Evolutionary conservation across 1,139 yeast genomes (phyloP), one percentile per base, ranked within the genome.

Genomic region (Hanseniaspora gamundiae): DNA sequence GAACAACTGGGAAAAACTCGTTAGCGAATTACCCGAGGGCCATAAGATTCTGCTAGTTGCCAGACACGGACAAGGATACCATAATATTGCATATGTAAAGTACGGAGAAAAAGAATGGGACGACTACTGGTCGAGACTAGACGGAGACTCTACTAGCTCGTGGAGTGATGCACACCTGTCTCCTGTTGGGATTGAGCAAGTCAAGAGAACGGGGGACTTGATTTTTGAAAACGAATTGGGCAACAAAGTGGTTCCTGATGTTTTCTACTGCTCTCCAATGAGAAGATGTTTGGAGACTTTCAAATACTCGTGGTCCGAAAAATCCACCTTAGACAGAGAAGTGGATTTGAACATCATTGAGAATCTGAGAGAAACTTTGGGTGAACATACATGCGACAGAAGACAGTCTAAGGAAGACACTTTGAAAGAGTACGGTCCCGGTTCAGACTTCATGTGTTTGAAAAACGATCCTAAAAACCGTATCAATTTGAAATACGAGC

Each of bases 61-160:
- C 1, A 68, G 94, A 47, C 93, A 83, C 54, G 93, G 93, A 7
- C 83, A 82, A 60, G 93, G 93, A 0, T 75, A 67, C 60, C 91
- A 82, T 55, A 83, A 83, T 52, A 64, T 71, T 20, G 84, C 80
- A 2, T 73, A 74, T 40, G 65, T 64, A 24, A 70, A 71, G 48
- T 79, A 78, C 56, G 81, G 86, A 13, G 59, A 67, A 33, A 61
- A 68, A 13, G 73, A 60, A 20, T 81, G 88, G 88, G 69, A 73
- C 52, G 59, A 56, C 1, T 70, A 77, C 49, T 80, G 82, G 80
- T 67, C 81, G 20, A 67, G 65, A 47, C 50, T 72, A 39, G 70
- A 54, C n/a, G 62, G 62, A 10, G 61, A 58, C 40, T 57, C 57
- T 3, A 42, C 41, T 1, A 19, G 33, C 16, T 42, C 39, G 20